Base-by-base conservation (phyloP, 129 eudicot genomes). In the Cynara cardunculus region DNA sequence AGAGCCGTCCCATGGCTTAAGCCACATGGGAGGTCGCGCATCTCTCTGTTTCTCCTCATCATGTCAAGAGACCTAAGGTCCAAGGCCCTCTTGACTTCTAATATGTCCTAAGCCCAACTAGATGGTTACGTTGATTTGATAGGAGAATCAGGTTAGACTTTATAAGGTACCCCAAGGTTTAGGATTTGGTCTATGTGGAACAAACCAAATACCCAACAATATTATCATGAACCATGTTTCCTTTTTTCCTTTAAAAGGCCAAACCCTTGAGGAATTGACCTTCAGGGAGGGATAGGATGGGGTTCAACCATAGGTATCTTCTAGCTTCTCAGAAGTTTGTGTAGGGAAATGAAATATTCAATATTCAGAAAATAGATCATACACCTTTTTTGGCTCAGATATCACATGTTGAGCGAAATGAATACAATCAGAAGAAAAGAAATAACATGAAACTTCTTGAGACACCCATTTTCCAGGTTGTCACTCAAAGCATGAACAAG, bases 331-430 rank as follows among this genome's bases (percentile, higher is more conserved):
- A 82, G 30, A 91, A 89, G 87, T 89, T 93, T 4, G 32, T 83
- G 39, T 89, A 89, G 6, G 88, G 87, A 71, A 89, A 83, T 19
- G 85, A 79, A 75, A 83, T 69, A 73, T 85, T 87, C 84, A 89
- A 66, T 78, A 91, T 84, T 91, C 93, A 25, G 86, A 89, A 78
- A 91, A 89, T 64, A 91, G 91, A 62, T 87, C 91, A 44, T 91
- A 89, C 24, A 91, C 92, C 78, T 91, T 89, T 79, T 84, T 89
- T 59, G 91, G 89, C 81, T 91, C 93, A 12, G 88, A 70, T 39
- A 89, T 82, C 84, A 89, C 96, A 92, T 91, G 71, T 81, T 74
- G 73, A 82, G 27, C 41, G n/a, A 13, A 19, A 70, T 9, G 3
- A 41, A 9, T 41, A 41, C 53, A 41, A 41, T 41, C 2, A 9